Evolutionary conservation across 2,329 filamentous ascomycete genomes (phyloP).

Genomic region (Niveomyces coronatus): DNA sequence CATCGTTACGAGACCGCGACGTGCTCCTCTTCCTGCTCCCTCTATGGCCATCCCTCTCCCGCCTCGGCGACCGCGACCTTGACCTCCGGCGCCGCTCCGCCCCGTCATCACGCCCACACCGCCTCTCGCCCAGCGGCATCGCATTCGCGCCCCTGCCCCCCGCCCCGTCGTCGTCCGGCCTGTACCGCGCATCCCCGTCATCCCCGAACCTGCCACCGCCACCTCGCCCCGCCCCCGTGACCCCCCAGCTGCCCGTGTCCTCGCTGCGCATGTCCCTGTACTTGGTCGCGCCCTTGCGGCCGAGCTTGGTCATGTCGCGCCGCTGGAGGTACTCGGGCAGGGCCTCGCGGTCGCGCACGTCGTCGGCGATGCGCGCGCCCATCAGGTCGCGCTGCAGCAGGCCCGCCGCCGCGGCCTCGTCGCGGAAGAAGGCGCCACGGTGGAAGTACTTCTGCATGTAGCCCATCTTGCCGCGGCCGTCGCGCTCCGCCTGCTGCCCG

Average conservation of each 20-base stretch:
- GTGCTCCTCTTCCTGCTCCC: slow-evolving; percentile 47
- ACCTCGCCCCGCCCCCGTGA: slow-evolving; percentile 42
- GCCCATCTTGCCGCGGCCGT: slow-evolving; percentile 66
- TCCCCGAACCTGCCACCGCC: slow-evolving; percentile 21
- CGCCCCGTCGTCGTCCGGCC: slow-evolving; percentile 45
- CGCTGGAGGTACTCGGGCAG: slow-evolving; percentile 88
- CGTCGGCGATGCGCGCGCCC: slow-evolving; percentile 73
- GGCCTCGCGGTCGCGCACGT: slow-evolving; percentile 69
- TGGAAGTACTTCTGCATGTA: slow-evolving; percentile 97
- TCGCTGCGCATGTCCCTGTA: slow-evolving; percentile 83
- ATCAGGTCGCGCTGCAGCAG: slow-evolving; percentile 76
- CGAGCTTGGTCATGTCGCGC: slow-evolving; percentile 85
- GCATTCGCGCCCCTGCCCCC: slow-evolving; percentile 58
- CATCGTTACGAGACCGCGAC: slow-evolving; percentile 43
- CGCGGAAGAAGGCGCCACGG: slow-evolving; percentile 90
- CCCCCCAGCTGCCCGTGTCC: slow-evolving; percentile 83
- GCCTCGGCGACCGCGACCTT: slow-evolving; percentile 40
- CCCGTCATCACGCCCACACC: slow-evolving; percentile 23
- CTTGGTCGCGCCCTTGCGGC: slow-evolving; percentile 81
- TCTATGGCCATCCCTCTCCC: slow-evolving; percentile 33
- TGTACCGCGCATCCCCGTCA: slow-evolving; percentile 54
- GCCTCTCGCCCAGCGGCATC: slow-evolving; percentile 54
- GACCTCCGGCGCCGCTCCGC: slow-evolving; percentile 23
- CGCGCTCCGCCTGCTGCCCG: slow-evolving; percentile 70
- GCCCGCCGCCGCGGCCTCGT: slow-evolving; percentile 64